Percentiles rank a stretch among this genome's conserved stretches.
Evolutionary conservation across 805 yeast genomes (phyloP).

Genomic region (Pichia deserticola): DNA sequence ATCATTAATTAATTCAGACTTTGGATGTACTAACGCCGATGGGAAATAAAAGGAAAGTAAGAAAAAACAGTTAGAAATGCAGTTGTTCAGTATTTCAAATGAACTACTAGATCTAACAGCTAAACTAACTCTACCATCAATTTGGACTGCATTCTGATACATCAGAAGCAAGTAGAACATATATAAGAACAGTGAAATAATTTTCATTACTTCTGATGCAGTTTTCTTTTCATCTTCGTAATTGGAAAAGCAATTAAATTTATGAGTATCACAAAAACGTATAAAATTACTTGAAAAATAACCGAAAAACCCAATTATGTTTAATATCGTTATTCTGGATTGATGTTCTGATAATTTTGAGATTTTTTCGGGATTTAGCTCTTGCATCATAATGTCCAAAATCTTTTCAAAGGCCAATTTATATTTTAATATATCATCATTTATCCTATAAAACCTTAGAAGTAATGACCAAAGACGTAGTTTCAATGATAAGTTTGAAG

Average conservation of each 20-base stretch:
- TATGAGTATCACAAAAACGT: not conserved
- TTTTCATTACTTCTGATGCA: not conserved
- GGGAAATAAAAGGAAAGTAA: conserved; percentile 34
- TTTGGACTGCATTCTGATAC: conserved; percentile 43
- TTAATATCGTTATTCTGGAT: conserved; percentile 38
- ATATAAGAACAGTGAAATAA: conserved; percentile 26
- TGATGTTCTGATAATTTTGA: conserved; percentile 20
- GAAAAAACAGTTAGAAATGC: conserved; percentile 33
- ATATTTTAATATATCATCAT: conserved; percentile 28
- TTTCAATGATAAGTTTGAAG: conserved; percentile 58
- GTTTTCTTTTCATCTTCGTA: not conserved
- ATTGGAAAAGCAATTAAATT: conserved; percentile 1
- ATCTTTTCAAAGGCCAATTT: conserved; percentile 46
- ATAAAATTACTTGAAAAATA: conserved; percentile 3
- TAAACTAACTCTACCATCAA: conserved; percentile 34
- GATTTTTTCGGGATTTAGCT: conserved; percentile 25
- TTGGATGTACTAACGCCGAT: conserved; percentile 7
- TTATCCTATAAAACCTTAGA: conserved; percentile 43
- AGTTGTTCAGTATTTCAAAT: conserved; percentile 38
- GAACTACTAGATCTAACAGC: conserved; percentile 36
- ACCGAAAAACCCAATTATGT: conserved; percentile 47
- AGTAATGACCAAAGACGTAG: conserved; percentile 72
- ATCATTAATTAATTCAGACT: conserved; percentile 30
- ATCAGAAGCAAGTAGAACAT: conserved; percentile 42
- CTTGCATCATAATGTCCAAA: conserved; percentile 36